A percentile compares a stretch with the other conserved stretches of the same genome.
These are phyloP conservation scores for Penicillium expansum DNA, from an alignment of 2,329 filamentous ascomycete species.

Conservation along the genomic window DNA sequence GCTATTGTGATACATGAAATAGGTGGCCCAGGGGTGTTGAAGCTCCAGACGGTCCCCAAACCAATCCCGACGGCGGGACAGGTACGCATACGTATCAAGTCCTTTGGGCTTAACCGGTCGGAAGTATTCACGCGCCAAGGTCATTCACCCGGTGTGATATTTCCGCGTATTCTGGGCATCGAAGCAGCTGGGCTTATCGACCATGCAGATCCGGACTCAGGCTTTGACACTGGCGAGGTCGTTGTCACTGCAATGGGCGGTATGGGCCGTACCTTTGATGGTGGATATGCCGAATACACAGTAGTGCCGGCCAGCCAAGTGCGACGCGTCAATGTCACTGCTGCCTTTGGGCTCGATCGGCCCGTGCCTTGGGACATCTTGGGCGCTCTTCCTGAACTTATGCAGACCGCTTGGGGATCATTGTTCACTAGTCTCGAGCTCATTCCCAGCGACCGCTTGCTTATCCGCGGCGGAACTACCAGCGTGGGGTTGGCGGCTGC, in stretches of 20 bases:
- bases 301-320: neutral
- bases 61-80: neutral
- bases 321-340: neutral
- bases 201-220: neutral
- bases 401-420: neutral
- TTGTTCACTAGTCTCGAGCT: neutral
- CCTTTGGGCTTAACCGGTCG: neutral
- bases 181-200: neutral
- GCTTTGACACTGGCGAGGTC: neutral
- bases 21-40: neutral
- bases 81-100: neutral
- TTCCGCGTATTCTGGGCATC: neutral
- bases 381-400: neutral
- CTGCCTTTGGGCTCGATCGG: neutral
- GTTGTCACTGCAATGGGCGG: neutral
- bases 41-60: neutral
- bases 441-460: neutral
- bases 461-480: neutral
- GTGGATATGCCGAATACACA: neutral
- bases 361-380: neutral
- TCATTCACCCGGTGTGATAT: neutral
- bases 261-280: neutral
- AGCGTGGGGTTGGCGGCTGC: neutral
- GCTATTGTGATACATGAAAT: neutral
- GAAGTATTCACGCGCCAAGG: neutral